Evolutionary conservation across 768 basidiomycete species (phyloP), one percentile per base, ranked within the genome.

Genomic region (Boletellus sp.): DNA sequence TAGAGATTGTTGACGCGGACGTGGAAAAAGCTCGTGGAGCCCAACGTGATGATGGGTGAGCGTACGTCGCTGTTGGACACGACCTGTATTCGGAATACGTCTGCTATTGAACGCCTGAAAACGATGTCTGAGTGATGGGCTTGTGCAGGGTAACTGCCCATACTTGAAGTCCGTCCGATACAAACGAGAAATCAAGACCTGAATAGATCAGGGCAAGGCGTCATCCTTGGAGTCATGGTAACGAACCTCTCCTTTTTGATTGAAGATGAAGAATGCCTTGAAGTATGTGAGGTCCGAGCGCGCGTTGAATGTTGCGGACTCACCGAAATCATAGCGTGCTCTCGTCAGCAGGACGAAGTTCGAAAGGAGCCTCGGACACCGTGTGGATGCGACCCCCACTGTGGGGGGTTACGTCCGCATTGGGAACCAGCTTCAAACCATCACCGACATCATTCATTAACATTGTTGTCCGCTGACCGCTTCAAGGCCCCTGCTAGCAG

Each of bases 21-120:
- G 65, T 99, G 96, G 69, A 99, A 98, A 81, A 99, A 99, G 63
- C 94, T 95, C 0, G 95, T 98, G 19, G 94, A 97, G 22, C 95
- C 94, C 20, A 99, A 79, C 0, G 96, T 98, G 66, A 98, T 90
- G 62, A 99, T 95, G 10, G 96, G 96, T 31, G 94, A 94, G 55
- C 94, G 81, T 24, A 97, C 92, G 64, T 97, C 94, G 61, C 89
- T 91, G 73, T 93, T 97, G 33, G 95, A 96, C 45, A 99, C 88
- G 65, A 99, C 96, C 68, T 99, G 96, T 67, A 99, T 98, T 57
- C 96, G 84, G 69, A 99, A 99, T 26, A 99, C 94, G 64, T 96
- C 94, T 34, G 94, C 90, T 57, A 96, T 95, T 37, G 94, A 93
- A 48, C 94, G 91, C 73, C 94, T 96, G 57, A 1, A 43, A 44